Evolutionary conservation across 2,329 filamentous ascomycete species (phyloP), one percentile per base, ranked within the genome.

Genomic region (Pestalotiopsis sp.): DNA sequence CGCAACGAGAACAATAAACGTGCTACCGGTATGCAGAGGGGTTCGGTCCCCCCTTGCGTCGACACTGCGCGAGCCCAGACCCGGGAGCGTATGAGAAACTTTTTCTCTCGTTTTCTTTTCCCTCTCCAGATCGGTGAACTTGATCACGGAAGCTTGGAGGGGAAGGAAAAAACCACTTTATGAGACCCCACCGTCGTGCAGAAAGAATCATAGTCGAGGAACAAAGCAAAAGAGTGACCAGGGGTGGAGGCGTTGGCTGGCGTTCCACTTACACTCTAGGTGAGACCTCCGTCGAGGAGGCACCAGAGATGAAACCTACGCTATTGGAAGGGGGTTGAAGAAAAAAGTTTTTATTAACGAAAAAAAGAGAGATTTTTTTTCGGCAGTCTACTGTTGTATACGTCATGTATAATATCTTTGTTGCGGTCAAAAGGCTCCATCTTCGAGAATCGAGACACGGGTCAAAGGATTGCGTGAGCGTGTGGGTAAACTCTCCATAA

Each of bases 231-330:
- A 12, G 20, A 14, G 25, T 17, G 31, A 23, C 25, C 31, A 62
- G 59, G 59, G 59, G 59, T 62, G 59, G 59, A 62, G 27, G 59
- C 25, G 23, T 59, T 13, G 25, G 20, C 23, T n/a, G 59, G 59
- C 25, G 25, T 36, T 62, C 59, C 61, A 45, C n/a, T 23, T 27
- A 11, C 38, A 64, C 39, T 64, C 17, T 64, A 64, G 61, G 5
- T 64, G 61, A 45, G 61, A 64, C 61, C 38, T 23, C 61, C 61
- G 61, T 45, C 20, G 38, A 52, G 9, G 25, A 20, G 25, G 61
- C 61, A 64, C 7, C 45, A 25, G 38, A 64, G 12, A 64, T 49
- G 61, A 64, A 64, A 64, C 61, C 14, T 49, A 20, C 23, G 61
- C 61, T 14, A 39, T 11, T 14, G 13, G 12, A 17, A 62, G 27